Evolutionary conservation across 2,329 filamentous ascomycete species (phyloP), one percentile per base, ranked within the genome.

Genomic region (Chaetomiaceae sp.): DNA sequence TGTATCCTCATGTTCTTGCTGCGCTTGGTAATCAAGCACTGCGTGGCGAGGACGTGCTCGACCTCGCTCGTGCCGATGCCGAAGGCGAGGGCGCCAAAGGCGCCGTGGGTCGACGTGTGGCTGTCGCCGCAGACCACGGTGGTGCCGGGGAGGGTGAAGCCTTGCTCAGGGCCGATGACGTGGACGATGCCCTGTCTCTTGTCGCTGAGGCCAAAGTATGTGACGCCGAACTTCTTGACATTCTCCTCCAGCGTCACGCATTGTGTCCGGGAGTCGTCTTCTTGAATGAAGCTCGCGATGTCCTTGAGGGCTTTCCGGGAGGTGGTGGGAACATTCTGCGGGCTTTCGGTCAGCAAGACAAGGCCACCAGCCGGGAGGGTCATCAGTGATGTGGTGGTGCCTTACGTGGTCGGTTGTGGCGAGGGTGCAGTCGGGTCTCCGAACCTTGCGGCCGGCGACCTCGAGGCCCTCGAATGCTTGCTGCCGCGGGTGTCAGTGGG

Each of bases 1-100:
- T 96, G 88, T 63, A 99, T 86, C 65, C 89, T 86, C 92, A 99
- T 97, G 77, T 99, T 97, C 77, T 96, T 97, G 73, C 89, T 96
- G 66, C 90, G 81, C 74, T 89, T 89, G 57, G 91, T 95, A 68
- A 96, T 90, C 59, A 99, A 76, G 54, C 90, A 96, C 71, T 97
- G 93, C 13, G 93, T 97, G 46, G 93, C 93, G 51, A 99, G 81
- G 56, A 99, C 93, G 72, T 99, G 92, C 79, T 99, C 93, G 60
- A 97, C 93, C 74, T 99, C 93, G 67, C 89, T 95, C 56, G 93
- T 99, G 62, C 93, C 93, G 65, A 99, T 99, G 69, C 93, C 93
- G 66, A 96, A 96, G 35, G 93, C 93, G 56, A 97, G 82, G 61
- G 91, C 81, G 60, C 93, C 93, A 63, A 97, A 99, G 46, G 93